Conservation (phyloP, 1,284 basidiomycete species). For the Hortiboletus rubellus region DNA sequence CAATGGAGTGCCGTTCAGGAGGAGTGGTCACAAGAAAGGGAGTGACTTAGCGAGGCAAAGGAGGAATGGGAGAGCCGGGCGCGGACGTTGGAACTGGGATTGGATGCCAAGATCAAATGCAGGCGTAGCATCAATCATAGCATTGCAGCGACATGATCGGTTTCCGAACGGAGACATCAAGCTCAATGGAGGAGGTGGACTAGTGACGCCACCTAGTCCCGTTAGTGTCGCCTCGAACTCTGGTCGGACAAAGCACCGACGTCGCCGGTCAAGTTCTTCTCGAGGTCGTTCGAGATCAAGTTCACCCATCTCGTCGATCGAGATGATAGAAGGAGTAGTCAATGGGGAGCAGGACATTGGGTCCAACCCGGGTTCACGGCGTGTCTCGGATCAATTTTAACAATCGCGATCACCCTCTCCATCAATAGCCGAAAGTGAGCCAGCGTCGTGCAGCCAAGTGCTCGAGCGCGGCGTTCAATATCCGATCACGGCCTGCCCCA, state of each 20-base stretch:
- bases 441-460: conserved; percentile 30
- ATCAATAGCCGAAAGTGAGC: conserved; percentile 44
- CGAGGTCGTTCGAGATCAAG: conserved; percentile 33
- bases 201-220: conserved; percentile 74
- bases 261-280: conserved; percentile 35
- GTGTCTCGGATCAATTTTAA: conserved; percentile 31
- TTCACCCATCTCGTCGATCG: conserved; percentile 38
- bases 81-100: conserved; percentile 42
- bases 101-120: conserved; percentile 49
- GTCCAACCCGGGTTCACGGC: conserved; percentile 25
- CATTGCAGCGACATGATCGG: conserved; percentile 38
- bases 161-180: conserved; percentile 40
- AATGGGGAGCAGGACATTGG: conserved; percentile 22
- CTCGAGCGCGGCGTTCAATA: conserved; percentile 35
- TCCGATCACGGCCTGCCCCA: conserved; percentile 45
- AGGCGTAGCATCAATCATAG: conserved; percentile 44
- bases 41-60: conserved; percentile 70
- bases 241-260: conserved; percentile 35
- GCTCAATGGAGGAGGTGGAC: conserved; percentile 44
- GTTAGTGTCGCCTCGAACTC: conserved; percentile 66
- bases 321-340: conserved; percentile 34
- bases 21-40: conserved; percentile 81
- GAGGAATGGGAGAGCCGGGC: conserved; percentile 78
- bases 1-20: conserved; percentile 70
- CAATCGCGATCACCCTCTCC: conserved; percentile 40